Evolutionary conservation across 2,329 filamentous ascomycete species (phyloP).

Genomic region (Epicoccum nigrum): DNA sequence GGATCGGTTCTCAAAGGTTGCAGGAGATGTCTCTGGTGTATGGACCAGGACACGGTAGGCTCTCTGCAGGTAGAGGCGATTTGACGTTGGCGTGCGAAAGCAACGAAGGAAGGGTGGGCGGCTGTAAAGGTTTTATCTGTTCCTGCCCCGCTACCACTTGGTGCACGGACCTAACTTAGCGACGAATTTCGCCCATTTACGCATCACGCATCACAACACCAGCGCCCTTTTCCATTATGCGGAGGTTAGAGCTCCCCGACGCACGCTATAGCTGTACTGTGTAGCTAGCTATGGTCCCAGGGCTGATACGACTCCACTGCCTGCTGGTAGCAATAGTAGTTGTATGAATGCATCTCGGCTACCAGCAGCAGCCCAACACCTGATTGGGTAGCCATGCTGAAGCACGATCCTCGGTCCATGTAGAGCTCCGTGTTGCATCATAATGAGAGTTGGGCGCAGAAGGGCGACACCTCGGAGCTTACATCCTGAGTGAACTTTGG

Average conservation of each 20-base stretch:
- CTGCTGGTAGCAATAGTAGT: neutral
- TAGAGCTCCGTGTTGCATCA: neutral
- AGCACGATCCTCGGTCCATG: conserved; percentile 10
- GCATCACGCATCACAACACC: conserved; percentile 4
- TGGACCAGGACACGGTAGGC: conserved; percentile 40
- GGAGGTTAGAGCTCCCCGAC: conserved; percentile 11
- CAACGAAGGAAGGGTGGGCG: conserved; percentile 17
- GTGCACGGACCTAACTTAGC: neutral
- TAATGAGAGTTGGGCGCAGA: neutral
- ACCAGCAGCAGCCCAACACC: conserved; percentile 12
- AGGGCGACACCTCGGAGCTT: neutral
- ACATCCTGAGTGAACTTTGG: neutral
- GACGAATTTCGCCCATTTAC: conserved; percentile 4
- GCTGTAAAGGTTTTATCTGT: conserved; percentile 14
- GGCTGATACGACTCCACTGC: neutral
- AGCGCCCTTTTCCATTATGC: conserved; percentile 13
- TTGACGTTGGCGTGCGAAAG: conserved; percentile 28
- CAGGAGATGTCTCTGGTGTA: conserved; percentile 41
- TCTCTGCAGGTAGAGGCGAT: conserved; percentile 30
- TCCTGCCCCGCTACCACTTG: no score
- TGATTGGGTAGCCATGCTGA: conserved; percentile 16
- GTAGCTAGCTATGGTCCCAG: neutral
- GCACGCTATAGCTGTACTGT: neutral
- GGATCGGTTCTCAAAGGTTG: conserved; percentile 29
- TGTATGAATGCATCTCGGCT: conserved; percentile 1